Percentiles rank a stretch among this genome's conserved stretches.
Evolutionary conservation across 208 protist species (phyloP).

Genomic region (Leishmania turanica): DNA sequence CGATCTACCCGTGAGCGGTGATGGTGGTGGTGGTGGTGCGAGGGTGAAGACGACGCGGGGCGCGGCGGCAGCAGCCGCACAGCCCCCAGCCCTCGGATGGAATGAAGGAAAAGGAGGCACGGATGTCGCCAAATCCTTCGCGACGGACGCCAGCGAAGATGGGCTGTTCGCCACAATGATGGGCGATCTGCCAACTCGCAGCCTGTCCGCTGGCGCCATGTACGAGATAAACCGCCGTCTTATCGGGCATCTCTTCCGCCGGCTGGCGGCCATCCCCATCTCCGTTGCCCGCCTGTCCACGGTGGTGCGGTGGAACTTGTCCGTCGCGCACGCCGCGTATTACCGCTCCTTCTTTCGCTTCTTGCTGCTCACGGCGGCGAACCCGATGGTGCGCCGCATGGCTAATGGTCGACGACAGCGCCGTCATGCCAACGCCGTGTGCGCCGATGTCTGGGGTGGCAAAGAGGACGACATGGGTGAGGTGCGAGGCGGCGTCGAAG

Average conservation of each 20-base stretch:
- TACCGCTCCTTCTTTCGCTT: constrained; percentile 63
- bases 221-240: constrained; percentile 13
- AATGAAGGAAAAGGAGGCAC: constrained; percentile 28
- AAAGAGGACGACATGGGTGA: neutral
- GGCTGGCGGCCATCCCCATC: constrained; percentile 42
- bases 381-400: constrained; percentile 42
- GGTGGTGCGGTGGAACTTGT: constrained; percentile 50
- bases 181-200: neutral
- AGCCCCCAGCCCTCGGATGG: constrained; percentile 20
- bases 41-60: neutral
- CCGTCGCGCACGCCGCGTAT: constrained; percentile 33
- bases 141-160: constrained; percentile 3
- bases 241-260: constrained; percentile 22
- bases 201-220: constrained; percentile 14
- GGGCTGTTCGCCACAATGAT: constrained; percentile 3
- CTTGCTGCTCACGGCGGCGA: constrained; percentile 37
- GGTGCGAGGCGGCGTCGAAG: neutral
- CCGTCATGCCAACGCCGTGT: constrained; percentile 13
- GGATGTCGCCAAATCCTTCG: neutral
- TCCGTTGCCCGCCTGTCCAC: constrained; percentile 47
- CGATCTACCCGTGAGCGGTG: neutral
- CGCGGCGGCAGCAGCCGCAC: constrained; percentile 1
- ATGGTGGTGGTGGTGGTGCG: neutral
- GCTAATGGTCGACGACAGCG: constrained; percentile 26
- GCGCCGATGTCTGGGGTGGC: constrained; percentile 6